These are phyloP conservation scores for Tolypocladium paradoxum DNA, from an alignment of 2,329 filamentous ascomycete species.

Conservation along the genomic window DNA sequence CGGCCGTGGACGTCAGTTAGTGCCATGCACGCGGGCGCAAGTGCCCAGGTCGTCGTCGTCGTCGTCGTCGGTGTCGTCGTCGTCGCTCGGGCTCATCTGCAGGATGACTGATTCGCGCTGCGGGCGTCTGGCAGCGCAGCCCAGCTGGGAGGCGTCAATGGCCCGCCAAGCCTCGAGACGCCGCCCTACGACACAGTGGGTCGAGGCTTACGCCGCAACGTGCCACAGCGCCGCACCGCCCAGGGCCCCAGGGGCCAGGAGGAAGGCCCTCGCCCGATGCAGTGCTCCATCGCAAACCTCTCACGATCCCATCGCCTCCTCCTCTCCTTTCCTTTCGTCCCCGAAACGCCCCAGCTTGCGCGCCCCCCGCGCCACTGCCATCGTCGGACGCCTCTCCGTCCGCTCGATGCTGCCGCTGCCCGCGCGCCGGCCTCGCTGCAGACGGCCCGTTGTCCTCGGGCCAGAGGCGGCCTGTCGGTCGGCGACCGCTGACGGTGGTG, in stretches of 20 bases:
- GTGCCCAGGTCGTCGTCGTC: too few species aligned
- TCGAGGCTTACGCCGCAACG: neutral
- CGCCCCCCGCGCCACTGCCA: neutral
- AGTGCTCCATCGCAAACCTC: too few species aligned
- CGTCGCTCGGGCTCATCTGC: neutral
- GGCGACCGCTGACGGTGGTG: neutral
- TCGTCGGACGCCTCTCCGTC: neutral
- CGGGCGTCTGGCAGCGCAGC: neutral
- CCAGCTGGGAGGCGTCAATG: too few species aligned
- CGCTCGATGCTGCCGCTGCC: neutral
- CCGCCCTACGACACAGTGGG: neutral
- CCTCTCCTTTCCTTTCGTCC: neutral
- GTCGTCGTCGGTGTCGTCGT: too few species aligned
- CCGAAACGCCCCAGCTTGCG: neutral
- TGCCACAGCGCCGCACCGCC: conserved; percentile 1
- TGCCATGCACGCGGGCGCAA: neutral
- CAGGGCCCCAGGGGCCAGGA: too few species aligned
- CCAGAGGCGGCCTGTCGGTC: neutral
- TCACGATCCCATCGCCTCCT: neutral
- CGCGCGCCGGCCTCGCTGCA: neutral
- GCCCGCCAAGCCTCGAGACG: neutral
- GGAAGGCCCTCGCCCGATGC: too few species aligned
- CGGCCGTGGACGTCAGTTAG: neutral
- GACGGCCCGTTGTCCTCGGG: neutral
- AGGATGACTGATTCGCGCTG: neutral